Conservation (phyloP, 2,329 filamentous ascomycete species). For the Exutisphaerella laricina region DNA sequence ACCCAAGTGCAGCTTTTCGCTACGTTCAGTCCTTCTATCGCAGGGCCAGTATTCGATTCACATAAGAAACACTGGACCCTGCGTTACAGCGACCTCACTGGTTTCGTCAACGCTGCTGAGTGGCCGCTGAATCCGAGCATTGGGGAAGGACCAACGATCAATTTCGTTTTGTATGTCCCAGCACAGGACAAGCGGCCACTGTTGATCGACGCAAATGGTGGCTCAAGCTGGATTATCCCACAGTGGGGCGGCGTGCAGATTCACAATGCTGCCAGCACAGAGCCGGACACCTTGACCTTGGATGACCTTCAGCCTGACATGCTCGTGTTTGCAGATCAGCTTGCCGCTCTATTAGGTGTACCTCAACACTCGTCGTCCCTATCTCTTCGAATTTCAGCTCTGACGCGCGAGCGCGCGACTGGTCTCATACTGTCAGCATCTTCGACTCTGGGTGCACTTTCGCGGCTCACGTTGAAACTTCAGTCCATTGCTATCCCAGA, state of each 20-base stretch:
- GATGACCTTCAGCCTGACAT: slow-evolving; percentile 71
- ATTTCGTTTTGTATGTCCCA: slow-evolving; percentile 89
- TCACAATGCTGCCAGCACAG: slow-evolving; percentile 51
- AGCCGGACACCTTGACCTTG: slow-evolving; percentile 49
- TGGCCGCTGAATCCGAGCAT: slow-evolving; percentile 96
- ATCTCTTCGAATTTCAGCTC: slow-evolving; percentile 74
- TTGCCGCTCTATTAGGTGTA: slow-evolving; percentile 80
- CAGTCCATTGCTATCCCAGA: slow-evolving; percentile 87
- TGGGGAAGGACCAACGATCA: slow-evolving; percentile 85
- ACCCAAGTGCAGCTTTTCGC: slow-evolving; percentile 95
- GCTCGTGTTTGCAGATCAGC: slow-evolving; percentile 83
- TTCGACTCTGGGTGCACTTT: slow-evolving; percentile 87
- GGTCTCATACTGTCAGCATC: slow-evolving; percentile 83
- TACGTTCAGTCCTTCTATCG: slow-evolving; percentile 57
- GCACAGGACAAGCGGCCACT: slow-evolving; percentile 59
- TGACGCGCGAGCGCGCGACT: slow-evolving; percentile 78
- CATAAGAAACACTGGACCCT: slow-evolving; percentile 59
- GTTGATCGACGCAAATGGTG: slow-evolving; percentile 53
- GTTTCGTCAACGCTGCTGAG: slow-evolving; percentile 95
- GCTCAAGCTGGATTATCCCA: slow-evolving; percentile 84
- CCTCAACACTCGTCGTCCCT: slow-evolving; percentile 73
- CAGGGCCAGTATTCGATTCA: slow-evolving; percentile 51
- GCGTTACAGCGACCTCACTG: slow-evolving; percentile 79
- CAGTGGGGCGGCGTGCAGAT: slow-evolving; percentile 85
- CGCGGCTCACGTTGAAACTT: slow-evolving; percentile 75